Evolutionary conservation across 441 rosid genomes (phyloP).

Genomic region (Erysimum cheiri): DNA sequence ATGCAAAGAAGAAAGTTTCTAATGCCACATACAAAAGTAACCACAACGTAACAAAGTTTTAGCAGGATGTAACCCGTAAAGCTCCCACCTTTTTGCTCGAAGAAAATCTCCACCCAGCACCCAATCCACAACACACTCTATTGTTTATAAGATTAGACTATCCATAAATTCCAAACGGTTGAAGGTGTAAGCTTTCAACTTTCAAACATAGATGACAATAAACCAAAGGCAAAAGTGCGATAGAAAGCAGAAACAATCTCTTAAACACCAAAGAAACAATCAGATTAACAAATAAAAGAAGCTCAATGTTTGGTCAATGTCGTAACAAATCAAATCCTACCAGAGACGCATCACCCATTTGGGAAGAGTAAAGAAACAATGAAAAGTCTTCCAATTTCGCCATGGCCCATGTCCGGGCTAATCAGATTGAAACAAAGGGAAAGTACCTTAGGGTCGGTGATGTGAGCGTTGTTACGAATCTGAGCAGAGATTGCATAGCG

Average conservation of each 20-base stretch:
- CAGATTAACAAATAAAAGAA: background rate
- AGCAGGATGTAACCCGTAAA: constrained; percentile 23
- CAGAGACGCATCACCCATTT: background rate
- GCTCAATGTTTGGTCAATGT: constrained; percentile 10
- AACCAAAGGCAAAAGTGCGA: constrained; percentile 9
- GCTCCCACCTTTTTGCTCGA: constrained; percentile 21
- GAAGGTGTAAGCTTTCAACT: constrained; percentile 29
- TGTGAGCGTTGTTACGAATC: constrained; percentile 76
- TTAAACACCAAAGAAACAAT: constrained; percentile 1
- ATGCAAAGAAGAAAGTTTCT: constrained; percentile 6
- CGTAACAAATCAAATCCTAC: constrained; percentile 18
- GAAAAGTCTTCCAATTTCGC: constrained; percentile 1
- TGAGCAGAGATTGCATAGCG: constrained; percentile 81
- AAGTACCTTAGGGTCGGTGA: constrained; percentile 84
- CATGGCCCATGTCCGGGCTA: background rate
- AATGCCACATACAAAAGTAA: constrained; percentile 18
- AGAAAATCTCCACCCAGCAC: constrained; percentile 14
- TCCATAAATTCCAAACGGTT: background rate
- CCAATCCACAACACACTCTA: background rate
- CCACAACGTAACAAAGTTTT: constrained; percentile 13
- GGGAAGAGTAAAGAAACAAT: background rate
- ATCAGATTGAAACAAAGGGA: constrained; percentile 11
- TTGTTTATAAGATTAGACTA: background rate
- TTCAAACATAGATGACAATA: constrained; percentile 7
- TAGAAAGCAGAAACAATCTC: background rate